Evolutionary conservation across 768 basidiomycete genomes (phyloP).

Genomic region (Ramaria rubella): DNA sequence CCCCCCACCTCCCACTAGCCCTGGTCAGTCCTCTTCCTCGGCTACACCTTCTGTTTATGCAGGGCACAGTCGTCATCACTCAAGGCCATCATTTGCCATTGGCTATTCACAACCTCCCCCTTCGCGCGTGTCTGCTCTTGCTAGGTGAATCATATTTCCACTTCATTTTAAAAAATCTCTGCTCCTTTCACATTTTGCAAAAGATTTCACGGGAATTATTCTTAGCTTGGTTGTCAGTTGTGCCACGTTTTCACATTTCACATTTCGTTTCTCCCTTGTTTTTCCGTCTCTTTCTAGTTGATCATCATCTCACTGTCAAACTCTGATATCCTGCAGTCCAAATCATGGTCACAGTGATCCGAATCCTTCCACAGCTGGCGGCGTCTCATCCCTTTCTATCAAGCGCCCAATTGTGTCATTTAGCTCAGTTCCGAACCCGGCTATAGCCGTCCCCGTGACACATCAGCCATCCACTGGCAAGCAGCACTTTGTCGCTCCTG

Average conservation of each 20-base stretch:
- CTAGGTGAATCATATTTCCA: not conserved
- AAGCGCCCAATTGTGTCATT: not conserved
- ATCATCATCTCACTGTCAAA: not conserved
- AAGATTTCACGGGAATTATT: too few species aligned
- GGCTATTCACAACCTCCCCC: conserved; percentile 7
- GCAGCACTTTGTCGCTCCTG: conserved; percentile 40
- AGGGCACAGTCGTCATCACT: not conserved
- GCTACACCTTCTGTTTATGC: not conserved
- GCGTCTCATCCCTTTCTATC: not conserved
- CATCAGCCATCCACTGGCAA: not conserved
- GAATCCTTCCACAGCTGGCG: conserved; percentile 3
- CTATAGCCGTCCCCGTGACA: not conserved
- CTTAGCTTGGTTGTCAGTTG: too few species aligned
- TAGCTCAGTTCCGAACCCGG: not conserved
- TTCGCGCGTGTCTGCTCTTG: not conserved
- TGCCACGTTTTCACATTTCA: not conserved
- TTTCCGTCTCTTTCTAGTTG: not conserved
- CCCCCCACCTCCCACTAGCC: not conserved
- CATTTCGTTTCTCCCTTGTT: not conserved
- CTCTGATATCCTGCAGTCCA: not conserved
- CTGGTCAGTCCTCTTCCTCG: not conserved
- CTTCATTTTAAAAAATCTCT: not conserved
- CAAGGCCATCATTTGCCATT: conserved; percentile 4
- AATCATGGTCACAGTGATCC: conserved; percentile 2
- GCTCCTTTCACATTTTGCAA: too few species aligned